Evolutionary conservation across 2,329 filamentous ascomycete genomes (phyloP), one percentile per base, ranked within the genome.

Genomic region (Sphaerostilbella broomeana): DNA sequence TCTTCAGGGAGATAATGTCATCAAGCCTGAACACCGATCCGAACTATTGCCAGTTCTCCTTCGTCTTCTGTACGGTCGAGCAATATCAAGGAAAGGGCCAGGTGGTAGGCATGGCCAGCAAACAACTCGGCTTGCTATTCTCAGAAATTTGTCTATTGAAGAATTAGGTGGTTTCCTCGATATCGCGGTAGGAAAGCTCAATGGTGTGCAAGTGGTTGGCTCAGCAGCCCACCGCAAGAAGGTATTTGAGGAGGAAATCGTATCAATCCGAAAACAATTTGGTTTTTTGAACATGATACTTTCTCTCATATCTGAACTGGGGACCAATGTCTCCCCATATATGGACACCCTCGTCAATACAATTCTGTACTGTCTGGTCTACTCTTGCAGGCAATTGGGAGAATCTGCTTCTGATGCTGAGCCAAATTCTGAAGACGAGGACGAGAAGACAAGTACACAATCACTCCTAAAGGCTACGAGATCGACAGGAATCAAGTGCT

Each of bases 231-330:
- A 77, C 6, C 63, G 73, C 3, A 68, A 75, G 35, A 65, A 72
- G 40, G 56, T 70, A 1, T 74, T 88, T 34, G 59, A 68, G 1
- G 63, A 70, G 19, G 75, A 85, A 30, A 46, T 83, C 10, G 63
- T 89, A 18, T 73, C 77, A 12, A 64, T 75, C 9, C 78, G 89
- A 52, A 92, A 89, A 60, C 90, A 95, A 60, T 75, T 92, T 43
- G 92, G 94, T 68, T 79, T 95, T 56, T 67, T 95, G 36, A 94
- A 94, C 56, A 92, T 97, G 86, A 72, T 92, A 35, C 81, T 88
- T 44, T 80, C 90, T 9, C 78, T 97, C 57, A 79, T 97, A 44
- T 83, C 84, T 42, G 87, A 92, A 38, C 74, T 97, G 24, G 87
- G 89, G 38, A 78, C 75, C 5, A 81, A 81, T 38, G 77, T 94